Percentiles rank a stretch among this genome's conserved stretches.
phyloP scores from a whole-genome alignment of 768 basidiomycete species.

The Leccinum barrowsii region DNA sequence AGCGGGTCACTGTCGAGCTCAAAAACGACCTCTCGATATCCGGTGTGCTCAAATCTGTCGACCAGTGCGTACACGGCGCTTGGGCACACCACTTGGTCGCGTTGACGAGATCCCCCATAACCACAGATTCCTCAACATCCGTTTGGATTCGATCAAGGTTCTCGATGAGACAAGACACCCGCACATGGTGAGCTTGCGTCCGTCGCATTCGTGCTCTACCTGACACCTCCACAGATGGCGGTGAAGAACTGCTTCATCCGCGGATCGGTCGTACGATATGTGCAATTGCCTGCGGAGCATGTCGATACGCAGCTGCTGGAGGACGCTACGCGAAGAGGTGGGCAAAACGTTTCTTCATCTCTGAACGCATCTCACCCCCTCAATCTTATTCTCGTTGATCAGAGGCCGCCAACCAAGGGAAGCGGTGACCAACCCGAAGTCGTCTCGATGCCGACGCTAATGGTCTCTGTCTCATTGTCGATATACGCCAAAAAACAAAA shows the following conservation, averaged over 20 bases:
- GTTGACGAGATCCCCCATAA: conserved; percentile 1
- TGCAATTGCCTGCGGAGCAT: conserved; percentile 86
- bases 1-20: conserved; percentile 93
- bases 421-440: conserved; percentile 26
- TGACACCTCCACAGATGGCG: conserved; percentile 65
- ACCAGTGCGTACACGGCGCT: conserved; percentile 66
- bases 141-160: conserved; percentile 90
- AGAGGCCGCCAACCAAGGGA: conserved; percentile 43
- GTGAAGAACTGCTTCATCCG: conserved; percentile 99
- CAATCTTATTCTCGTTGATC: conserved; percentile 2
- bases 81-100: background rate
- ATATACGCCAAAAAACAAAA: background rate
- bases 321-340: conserved; percentile 95
- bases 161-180: conserved; percentile 91
- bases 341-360: conserved; percentile 10
- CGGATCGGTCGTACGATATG: conserved; percentile 97
- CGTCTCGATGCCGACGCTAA: background rate
- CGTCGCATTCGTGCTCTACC: background rate
- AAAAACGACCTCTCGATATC: conserved; percentile 99
- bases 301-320: conserved; percentile 95
- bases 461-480: background rate
- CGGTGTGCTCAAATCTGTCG: conserved; percentile 93
- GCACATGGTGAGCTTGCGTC: conserved; percentile 75
- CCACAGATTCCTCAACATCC: conserved; percentile 88
- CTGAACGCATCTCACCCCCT: conserved; percentile 2